A percentile compares a stretch with the other conserved stretches of the same genome.
Evolutionary conservation across 2,329 filamentous ascomycete genomes (phyloP).

Genomic region (Teratosphaeriaceae sp.): DNA sequence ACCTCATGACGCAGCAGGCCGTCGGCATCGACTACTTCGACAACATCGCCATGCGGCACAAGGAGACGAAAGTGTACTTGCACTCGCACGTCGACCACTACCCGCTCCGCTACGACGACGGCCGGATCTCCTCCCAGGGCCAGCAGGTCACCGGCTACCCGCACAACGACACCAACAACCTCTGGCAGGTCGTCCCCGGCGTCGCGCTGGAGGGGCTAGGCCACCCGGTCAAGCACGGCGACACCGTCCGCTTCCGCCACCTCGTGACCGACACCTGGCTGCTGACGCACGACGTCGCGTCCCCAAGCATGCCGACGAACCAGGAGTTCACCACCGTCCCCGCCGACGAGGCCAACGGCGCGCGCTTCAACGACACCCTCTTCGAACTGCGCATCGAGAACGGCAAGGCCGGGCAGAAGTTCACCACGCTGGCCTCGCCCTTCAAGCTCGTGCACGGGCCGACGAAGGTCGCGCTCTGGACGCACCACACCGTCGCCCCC

Average conservation of each 20-base stretch:
- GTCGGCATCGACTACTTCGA: slow-evolving; percentile 88
- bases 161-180: slow-evolving; percentile 97
- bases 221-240: slow-evolving; percentile 70
- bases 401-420: slow-evolving; percentile 72
- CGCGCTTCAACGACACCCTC: slow-evolving; percentile 78
- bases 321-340: slow-evolving; percentile 91
- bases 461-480: slow-evolving; percentile 99
- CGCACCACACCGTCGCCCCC: slow-evolving; percentile 66
- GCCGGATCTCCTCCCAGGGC: slow-evolving; percentile 89
- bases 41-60: slow-evolving; percentile 79
- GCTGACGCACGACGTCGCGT: slow-evolving; percentile 93
- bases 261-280: slow-evolving; percentile 78
- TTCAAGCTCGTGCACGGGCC: slow-evolving; percentile 95
- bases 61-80: slow-evolving; percentile 93
- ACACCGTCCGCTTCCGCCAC: slow-evolving; percentile 80
- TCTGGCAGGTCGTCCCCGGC: slow-evolving; percentile 85
- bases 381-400: slow-evolving; percentile 90
- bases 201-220: slow-evolving; percentile 49
- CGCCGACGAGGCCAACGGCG: slow-evolving; percentile 62
- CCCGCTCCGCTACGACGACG: slow-evolving; percentile 93
- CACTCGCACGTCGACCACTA: slow-evolving; percentile 89
- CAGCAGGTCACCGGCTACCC: slow-evolving; percentile 98
- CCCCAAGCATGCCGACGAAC: slow-evolving; percentile 93
- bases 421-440: slow-evolving; percentile 84
- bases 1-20: slow-evolving; percentile 82